A percentile compares a stretch with the other conserved stretches of the same genome.
Evolutionary conservation across 73 alveolate species (phyloP).

Genomic region (Durusdinium trenchii): DNA sequence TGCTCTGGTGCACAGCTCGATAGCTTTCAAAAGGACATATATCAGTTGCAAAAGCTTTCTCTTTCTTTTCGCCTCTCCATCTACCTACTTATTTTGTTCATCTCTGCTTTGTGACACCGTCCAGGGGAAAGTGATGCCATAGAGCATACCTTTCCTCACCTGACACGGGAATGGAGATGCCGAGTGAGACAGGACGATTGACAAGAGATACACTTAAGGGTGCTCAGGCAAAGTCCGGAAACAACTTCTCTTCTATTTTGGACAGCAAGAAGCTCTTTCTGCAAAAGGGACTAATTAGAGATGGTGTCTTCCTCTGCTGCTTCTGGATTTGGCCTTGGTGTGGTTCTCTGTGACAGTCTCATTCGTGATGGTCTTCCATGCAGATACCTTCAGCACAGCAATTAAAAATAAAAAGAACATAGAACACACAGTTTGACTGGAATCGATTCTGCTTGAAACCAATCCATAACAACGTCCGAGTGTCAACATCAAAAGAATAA

Average conservation of each 20-base stretch:
- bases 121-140: slow-evolving; percentile 94
- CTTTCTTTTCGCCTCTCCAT: neutral
- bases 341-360: slow-evolving; percentile 83
- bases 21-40: neutral
- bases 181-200: neutral
- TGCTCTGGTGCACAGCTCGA: neutral
- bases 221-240: neutral
- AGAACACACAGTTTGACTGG: neutral
- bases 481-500: no score
- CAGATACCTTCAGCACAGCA: neutral
- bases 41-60: neutral
- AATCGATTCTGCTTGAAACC: no score
- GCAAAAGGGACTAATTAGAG: neutral
- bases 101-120: neutral
- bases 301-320: neutral
- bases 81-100: neutral
- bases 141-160: slow-evolving; percentile 83
- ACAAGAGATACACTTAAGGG: neutral
- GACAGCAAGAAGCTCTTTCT: neutral
- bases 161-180: neutral
- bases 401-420: neutral
- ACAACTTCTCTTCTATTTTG: neutral
- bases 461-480: no score
- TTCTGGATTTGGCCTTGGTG: neutral
- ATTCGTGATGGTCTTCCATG: slow-evolving; percentile 89